phyloP scores from a whole-genome alignment of 1,284 basidiomycete species.

The Sutorius eximius region DNA sequence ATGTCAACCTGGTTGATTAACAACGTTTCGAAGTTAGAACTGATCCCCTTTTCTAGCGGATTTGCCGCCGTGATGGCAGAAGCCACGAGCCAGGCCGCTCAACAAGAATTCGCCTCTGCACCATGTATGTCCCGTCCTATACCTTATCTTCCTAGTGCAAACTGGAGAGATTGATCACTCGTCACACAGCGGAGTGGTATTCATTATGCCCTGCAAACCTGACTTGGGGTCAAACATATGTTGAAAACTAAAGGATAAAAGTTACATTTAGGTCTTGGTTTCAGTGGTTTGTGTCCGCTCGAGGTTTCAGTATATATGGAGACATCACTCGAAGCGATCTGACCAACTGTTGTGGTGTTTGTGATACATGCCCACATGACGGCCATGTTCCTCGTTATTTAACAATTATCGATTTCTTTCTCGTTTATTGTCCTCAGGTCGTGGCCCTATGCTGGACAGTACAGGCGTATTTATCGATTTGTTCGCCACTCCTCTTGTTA shows the following conservation, averaged over 20 bases:
- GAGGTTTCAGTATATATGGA: background rate
- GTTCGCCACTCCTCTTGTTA: no score
- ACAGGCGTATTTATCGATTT: no score
- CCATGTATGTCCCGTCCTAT: conserved; percentile 18
- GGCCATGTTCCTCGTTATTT: no score
- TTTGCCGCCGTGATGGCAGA: conserved; percentile 36
- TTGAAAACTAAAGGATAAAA: background rate
- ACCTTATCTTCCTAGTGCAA: no score
- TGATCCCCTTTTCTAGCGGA: conserved; percentile 19
- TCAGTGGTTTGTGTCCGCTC: no score
- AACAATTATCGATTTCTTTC: no score
- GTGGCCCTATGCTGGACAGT: no score
- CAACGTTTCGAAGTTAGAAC: background rate
- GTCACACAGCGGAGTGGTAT: conserved; percentile 20
- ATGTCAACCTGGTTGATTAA: background rate
- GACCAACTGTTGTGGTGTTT: no score
- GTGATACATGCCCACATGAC: no score
- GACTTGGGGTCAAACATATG: conserved; percentile 7
- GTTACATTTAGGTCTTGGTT: no score
- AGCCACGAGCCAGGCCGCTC: conserved; percentile 15
- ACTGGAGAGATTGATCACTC: background rate
- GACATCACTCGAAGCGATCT: no score
- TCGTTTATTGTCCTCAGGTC: no score
- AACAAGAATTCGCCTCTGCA: conserved; percentile 12
- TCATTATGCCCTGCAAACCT: conserved; percentile 12